These are phyloP conservation scores for Stachybotrys echinatus DNA, from an alignment of 2,329 filamentous ascomycete species.

Conservation along the genomic window DNA sequence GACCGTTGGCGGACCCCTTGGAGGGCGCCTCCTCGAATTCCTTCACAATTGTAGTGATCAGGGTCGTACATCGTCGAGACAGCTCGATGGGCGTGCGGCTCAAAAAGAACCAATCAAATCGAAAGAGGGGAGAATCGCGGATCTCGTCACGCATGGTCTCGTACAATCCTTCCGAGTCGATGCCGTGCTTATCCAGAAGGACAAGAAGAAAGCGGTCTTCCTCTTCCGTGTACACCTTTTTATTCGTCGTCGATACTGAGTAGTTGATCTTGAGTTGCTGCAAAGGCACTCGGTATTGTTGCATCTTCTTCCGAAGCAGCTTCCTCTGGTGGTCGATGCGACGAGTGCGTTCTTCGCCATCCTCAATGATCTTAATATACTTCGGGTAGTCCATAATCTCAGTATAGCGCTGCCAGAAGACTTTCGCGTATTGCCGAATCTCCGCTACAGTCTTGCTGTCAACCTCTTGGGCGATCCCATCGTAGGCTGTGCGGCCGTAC, in stretches of 20 bases:
- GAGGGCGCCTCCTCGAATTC: slow-evolving; percentile 75
- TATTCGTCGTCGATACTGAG: slow-evolving; percentile 97
- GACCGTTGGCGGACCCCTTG: slow-evolving; percentile 48
- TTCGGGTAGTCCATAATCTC: slow-evolving; percentile 88
- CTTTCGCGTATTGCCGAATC: slow-evolving; percentile 85
- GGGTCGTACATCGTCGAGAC: slow-evolving; percentile 84
- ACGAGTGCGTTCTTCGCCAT: slow-evolving; percentile 83
- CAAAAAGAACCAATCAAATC: slow-evolving; percentile 99
- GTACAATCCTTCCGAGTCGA: slow-evolving; percentile 86
- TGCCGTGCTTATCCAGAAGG: slow-evolving; percentile 84
- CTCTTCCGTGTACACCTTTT: slow-evolving; percentile 98
- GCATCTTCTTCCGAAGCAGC: slow-evolving; percentile 91
- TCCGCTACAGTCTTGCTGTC: slow-evolving; percentile 84
- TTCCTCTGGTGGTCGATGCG: slow-evolving; percentile 91
- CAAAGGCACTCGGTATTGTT: slow-evolving; percentile 91
- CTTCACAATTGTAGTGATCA: slow-evolving; percentile 89
- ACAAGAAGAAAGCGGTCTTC: slow-evolving; percentile 95
- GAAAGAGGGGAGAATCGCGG: slow-evolving; percentile 86
- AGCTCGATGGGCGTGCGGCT: slow-evolving; percentile 91
- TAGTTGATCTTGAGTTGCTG: slow-evolving; percentile 99
- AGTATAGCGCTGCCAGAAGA: slow-evolving; percentile 93
- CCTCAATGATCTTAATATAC: slow-evolving; percentile 82
- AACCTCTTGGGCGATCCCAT: slow-evolving; percentile 79
- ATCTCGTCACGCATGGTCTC: slow-evolving; percentile 97
- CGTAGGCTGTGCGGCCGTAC: slow-evolving; percentile 82